Percentiles rank a stretch among this genome's conserved stretches.
Conservation (phyloP, 257 asterid genomes). For the Solanum ossicruentum region DNA sequence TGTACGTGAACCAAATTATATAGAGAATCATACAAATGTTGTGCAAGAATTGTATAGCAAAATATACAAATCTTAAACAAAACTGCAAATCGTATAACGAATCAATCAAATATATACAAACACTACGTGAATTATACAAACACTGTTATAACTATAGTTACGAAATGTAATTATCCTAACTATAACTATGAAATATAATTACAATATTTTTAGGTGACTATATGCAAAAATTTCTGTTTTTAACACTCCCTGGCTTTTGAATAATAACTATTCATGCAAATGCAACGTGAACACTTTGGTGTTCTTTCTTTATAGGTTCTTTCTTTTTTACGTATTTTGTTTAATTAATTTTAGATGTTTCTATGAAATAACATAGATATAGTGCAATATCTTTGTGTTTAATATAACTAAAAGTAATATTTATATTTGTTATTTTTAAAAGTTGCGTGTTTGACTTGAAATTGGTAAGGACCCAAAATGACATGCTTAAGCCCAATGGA, state of each 20-base stretch:
- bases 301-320: background rate
- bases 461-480: background rate
- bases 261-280: background rate
- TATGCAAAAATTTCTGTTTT: too few relatives aligned
- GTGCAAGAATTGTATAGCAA: too few relatives aligned
- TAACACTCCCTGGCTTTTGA: background rate
- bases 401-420: background rate
- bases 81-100: too few relatives aligned
- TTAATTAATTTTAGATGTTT: background rate
- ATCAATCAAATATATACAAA: too few relatives aligned
- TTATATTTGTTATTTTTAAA: background rate
- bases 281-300: background rate
- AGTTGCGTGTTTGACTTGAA: background rate
- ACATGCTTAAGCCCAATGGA: background rate
- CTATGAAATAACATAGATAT: background rate
- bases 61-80: too few relatives aligned
- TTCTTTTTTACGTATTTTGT: background rate
- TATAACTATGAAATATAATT: too few relatives aligned
- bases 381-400: background rate
- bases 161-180: too few relatives aligned
- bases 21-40: too few relatives aligned
- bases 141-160: too few relatives aligned
- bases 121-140: too few relatives aligned
- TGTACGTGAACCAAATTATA: too few relatives aligned
- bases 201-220: too few relatives aligned